Base-by-base conservation (phyloP, 306 rosid species). In the Fagus crenata region DNA sequence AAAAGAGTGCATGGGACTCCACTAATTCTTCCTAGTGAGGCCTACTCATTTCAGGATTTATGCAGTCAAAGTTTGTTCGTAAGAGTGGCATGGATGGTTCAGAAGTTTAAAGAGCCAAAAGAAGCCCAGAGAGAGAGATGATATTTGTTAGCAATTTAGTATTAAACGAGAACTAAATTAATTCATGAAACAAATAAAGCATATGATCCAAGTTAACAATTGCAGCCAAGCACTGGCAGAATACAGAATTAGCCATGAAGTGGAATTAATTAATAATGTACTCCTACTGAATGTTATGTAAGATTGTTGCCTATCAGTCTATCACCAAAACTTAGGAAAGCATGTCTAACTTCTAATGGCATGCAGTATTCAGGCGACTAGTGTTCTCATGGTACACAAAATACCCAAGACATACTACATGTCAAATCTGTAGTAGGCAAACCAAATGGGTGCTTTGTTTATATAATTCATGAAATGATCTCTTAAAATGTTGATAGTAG, bases 261-360 rank as follows among this genome's bases (percentile, higher is more conserved):
- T 31, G 67, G 40, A 12, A 32, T 60, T 9, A 59, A 32, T 60
- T 60, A 60, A 60, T 33, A 60, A 11, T 31, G 4, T 28, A 6
- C 15, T 18, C 32, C 32, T 11, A 11, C 67, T 32, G 67, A 32
- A 60, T 15, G 32, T 60, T 39, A 55, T 31, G 40, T 60, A 60
- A 14, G 37, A 31, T 37, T 56, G 13, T 51, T 76, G 60, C 18
- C 37, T 15, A 9, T 9, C 46, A 22, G 28, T 22, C 28, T 22
- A 7, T 11, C 8, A 72, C 49, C 69, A 39, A 36, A 73, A 41
- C 41, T 28, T 37, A 77, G 58, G 72, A 49, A 37, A 78, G 78
- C 35, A 53, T 49, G 54, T 60, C 39, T 41, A 28, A n/a, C 77
- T 49, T 76, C 40, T 36, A 68, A 61, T 18, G 41, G 56, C 4